Evolutionary conservation across 345 rosid species (phyloP).

Genomic region (Jatropha curcas): DNA sequence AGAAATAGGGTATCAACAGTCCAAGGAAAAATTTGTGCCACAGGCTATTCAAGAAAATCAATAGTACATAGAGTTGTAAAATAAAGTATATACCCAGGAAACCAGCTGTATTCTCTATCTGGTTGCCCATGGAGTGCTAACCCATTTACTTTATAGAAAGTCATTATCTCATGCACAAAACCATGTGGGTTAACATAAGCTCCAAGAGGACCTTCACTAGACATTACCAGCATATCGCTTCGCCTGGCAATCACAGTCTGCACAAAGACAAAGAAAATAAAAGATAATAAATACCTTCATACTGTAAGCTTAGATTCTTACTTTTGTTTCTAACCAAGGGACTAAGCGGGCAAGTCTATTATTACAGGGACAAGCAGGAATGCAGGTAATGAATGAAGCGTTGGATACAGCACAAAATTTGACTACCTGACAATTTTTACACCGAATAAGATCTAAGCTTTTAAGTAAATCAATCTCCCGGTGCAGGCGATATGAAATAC

Average conservation of each 20-base stretch:
- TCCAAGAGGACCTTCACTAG: conserved; percentile 94
- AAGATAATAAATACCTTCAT: neutral
- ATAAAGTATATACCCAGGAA: conserved; percentile 78
- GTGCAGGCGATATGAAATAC: conserved; percentile 80
- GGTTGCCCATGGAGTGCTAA: conserved; percentile 55
- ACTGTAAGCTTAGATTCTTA: neutral
- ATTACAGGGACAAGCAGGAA: neutral
- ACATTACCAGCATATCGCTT: conserved; percentile 97
- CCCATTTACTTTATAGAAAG: conserved; percentile 66
- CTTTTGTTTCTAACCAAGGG: neutral
- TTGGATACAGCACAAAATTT: neutral
- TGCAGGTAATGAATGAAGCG: neutral
- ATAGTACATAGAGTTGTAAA: neutral
- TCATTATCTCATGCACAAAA: conserved; percentile 78
- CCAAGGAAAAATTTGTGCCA: neutral
- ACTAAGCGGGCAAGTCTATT: neutral
- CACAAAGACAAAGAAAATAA: conserved; percentile 9
- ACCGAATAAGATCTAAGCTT: conserved; percentile 67
- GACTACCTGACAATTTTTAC: conserved; percentile 78
- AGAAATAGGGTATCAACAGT: neutral
- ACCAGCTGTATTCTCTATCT: conserved; percentile 77
- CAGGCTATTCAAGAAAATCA: neutral
- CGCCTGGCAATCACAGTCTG: conserved; percentile 81
- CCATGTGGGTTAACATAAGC: conserved; percentile 86
- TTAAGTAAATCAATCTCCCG: conserved; percentile 81